Percentiles rank a stretch among this genome's conserved stretches.
phyloP scores from a whole-genome alignment of 2,329 filamentous ascomycete genomes.

The Aspergillus oerlinghausenensis region DNA sequence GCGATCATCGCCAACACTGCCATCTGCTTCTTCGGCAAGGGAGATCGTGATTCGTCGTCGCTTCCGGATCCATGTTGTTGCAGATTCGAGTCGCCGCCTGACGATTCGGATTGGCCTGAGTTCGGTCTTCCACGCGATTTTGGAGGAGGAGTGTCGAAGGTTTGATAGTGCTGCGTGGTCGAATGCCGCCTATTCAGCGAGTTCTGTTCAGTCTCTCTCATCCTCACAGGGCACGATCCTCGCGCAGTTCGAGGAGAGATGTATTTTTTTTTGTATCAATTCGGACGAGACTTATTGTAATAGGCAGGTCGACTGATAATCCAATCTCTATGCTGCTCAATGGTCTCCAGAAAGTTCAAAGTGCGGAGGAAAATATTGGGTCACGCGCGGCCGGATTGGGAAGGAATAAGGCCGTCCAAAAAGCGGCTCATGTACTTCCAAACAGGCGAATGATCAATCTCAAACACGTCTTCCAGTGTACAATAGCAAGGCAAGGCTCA shows the following conservation, averaged over 20 bases:
- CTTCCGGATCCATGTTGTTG: conserved; percentile 22
- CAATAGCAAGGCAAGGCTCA: not conserved
- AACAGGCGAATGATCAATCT: not conserved
- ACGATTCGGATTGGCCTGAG: conserved; percentile 39
- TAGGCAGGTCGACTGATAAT: not conserved
- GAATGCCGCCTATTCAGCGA: conserved; percentile 37
- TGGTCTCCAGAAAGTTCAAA: not conserved
- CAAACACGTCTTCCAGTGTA: not conserved
- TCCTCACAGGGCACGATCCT: conserved; percentile 8
- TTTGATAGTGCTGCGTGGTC: conserved; percentile 45
- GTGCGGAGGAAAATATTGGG: not conserved
- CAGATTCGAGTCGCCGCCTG: conserved; percentile 27
- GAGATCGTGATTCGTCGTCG: conserved; percentile 48
- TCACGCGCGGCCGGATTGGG: not conserved
- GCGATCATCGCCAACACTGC: conserved; percentile 81
- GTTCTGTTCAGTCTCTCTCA: conserved; percentile 26
- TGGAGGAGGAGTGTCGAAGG: conserved; percentile 45
- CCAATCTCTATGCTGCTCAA: not conserved
- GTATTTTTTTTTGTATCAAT: not conserved
- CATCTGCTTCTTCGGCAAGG: conserved; percentile 78
- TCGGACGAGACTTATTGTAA: not conserved
- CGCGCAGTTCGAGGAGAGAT: not conserved
- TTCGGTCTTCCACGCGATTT: conserved; percentile 43
- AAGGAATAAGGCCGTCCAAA: not conserved
- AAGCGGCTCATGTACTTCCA: not conserved